Evolutionary conservation across 2,329 filamentous ascomycete species (phyloP), one percentile per base, ranked within the genome.

Genomic region (Chaetomiaceae sp.): DNA sequence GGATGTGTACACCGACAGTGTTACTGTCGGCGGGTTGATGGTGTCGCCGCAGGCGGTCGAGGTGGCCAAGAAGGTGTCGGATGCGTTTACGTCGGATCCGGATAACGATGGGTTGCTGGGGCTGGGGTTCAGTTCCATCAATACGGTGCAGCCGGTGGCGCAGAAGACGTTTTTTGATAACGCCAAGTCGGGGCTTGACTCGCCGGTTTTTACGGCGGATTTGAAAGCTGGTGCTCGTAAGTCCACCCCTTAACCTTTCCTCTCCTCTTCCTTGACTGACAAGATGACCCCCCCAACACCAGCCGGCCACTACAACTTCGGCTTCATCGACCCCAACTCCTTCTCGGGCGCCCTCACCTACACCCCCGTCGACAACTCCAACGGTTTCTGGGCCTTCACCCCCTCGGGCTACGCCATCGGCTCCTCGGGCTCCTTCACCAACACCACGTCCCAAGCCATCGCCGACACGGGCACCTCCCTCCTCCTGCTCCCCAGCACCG

Each of bases 381-480:
- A 80, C 7, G 85, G 85, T 9, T 87, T 79, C 72, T 89, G 85
- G 85, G 69, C 73, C 38, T 86, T 87, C 72, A 69, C 58, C 20
- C 59, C 65, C 3, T 64, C 69, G 7, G 69, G 65, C 36, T 71
- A 70, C 39, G 50, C 58, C 25, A 64, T 73, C 38, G 71, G 69
- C 53, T 64, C 61, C 53, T 64, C 61, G 20, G 66, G 67, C 12
- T 55, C 59, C 14, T 68, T 71, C 43, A 51, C 57, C 55, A 59
- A 51, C 15, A 49, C 61, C 22, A 39, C 56, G 14, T 57, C 71
- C 44, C 63, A 58, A 9, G 76, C 77, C 19, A 82, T 83, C 55
- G 76, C 77, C 23, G 81, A 84, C 68, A 84, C 81, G 11, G 81
- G 81, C 51, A 82, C 81, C 12, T 80, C 80, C 15, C 72, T 84